Evolutionary conservation across 2,329 filamentous ascomycete species (phyloP).

Genomic region (Calonectria hawksworthii): DNA sequence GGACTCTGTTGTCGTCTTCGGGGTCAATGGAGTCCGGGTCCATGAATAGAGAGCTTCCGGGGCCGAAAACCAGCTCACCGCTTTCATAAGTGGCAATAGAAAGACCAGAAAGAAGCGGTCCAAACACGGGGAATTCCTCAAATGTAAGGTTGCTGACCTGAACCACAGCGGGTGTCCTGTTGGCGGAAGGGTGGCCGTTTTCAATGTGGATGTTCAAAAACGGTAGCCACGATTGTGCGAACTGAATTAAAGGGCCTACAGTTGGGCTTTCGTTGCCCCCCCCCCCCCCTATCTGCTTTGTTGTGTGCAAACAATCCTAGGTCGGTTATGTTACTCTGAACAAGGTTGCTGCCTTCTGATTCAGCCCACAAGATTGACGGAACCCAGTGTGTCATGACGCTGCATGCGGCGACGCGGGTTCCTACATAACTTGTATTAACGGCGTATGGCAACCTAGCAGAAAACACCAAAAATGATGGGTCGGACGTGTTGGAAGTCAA

Average conservation of each 20-base stretch:
- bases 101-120: neutral
- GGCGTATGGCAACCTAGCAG: neutral
- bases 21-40: neutral
- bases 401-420: constrained; percentile 1
- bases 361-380: neutral
- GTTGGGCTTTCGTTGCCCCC: neutral
- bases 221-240: neutral
- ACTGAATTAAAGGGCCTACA: neutral
- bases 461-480: neutral
- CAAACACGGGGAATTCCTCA: neutral
- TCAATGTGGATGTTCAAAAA: neutral
- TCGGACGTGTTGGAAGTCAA: neutral
- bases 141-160: neutral
- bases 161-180: neutral
- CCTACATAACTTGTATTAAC: neutral
- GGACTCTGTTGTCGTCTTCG: neutral
- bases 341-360: neutral
- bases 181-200: neutral
- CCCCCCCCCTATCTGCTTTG: neutral
- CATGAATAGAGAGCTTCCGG: neutral
- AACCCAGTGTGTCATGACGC: constrained; percentile 21
- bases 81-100: neutral
- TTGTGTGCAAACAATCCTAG: neutral
- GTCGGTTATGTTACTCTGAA: constrained; percentile 11
- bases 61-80: neutral